Evolutionary conservation across 768 basidiomycete genomes (phyloP).

Genomic region (Psilocybe tampanensis): DNA sequence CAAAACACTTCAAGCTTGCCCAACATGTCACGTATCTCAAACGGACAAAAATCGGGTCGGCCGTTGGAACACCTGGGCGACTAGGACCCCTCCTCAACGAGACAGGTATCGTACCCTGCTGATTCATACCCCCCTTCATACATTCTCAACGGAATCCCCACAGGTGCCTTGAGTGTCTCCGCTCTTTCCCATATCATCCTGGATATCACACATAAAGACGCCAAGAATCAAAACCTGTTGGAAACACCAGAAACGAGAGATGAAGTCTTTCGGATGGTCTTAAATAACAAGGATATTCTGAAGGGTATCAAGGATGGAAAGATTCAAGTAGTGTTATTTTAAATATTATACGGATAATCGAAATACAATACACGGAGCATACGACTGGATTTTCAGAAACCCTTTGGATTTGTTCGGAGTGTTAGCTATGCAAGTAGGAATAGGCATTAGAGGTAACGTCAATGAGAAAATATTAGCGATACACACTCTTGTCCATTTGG

Average conservation of each 20-base stretch:
- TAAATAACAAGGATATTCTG: conserved; percentile 63
- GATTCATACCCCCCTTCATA: background rate
- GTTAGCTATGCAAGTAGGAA: conserved; percentile 59
- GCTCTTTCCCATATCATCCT: conserved; percentile 85
- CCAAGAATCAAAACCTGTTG: conserved; percentile 73
- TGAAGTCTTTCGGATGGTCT: conserved; percentile 75
- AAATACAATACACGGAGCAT: conserved; percentile 21
- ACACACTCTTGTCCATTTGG: conserved; percentile 94
- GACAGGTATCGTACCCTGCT: conserved; percentile 48
- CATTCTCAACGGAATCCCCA: conserved; percentile 8
- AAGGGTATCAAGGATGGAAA: conserved; percentile 71
- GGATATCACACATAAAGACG: conserved; percentile 72
- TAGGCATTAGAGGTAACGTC: background rate
- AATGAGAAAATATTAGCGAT: background rate
- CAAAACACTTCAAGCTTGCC: conserved; percentile 89
- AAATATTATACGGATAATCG: conserved; percentile 26
- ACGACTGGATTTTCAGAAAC: conserved; percentile 61
- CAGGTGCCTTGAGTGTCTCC: conserved; percentile 72
- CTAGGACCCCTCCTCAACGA: conserved; percentile 84
- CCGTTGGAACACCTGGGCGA: conserved; percentile 91
- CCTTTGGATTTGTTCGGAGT: conserved; percentile 84
- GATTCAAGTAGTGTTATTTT: conserved; percentile 82
- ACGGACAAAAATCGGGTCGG: conserved; percentile 84
- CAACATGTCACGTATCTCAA: conserved; percentile 86
- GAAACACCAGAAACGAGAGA: conserved; percentile 86